A percentile compares a stretch with the other conserved stretches of the same genome.
These are phyloP conservation scores for Sporothrix brunneoviolacea DNA, from an alignment of 2,329 filamentous ascomycete species.

Conservation along the genomic window DNA sequence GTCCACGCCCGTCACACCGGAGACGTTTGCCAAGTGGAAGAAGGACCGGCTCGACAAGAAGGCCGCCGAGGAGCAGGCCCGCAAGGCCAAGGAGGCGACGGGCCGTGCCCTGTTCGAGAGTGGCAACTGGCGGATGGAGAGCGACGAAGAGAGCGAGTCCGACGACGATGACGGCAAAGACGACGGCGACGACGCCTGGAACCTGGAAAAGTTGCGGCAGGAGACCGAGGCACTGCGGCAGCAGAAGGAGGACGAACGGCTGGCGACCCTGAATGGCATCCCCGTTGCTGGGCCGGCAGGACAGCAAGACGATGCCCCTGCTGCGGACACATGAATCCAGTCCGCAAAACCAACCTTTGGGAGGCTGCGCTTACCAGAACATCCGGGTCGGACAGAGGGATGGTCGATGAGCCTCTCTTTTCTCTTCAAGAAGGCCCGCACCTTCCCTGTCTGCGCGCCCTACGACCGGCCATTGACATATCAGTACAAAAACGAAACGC, in stretches of 20 bases:
- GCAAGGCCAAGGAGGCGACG: constrained; percentile 89
- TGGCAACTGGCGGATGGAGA: constrained; percentile 74
- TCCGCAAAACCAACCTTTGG: too few relatives aligned
- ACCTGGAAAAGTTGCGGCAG: constrained; percentile 70
- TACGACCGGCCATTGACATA: too few relatives aligned
- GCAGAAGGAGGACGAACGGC: constrained; percentile 70
- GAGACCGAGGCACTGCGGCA: constrained; percentile 75
- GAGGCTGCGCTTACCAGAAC: too few relatives aligned
- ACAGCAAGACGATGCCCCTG: constrained; percentile 15
- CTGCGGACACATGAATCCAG: constrained; percentile 22
- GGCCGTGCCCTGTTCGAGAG: constrained; percentile 94
- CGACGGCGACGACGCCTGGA: constrained; percentile 54
- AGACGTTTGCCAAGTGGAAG: constrained; percentile 96
- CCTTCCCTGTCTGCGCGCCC: too few relatives aligned
- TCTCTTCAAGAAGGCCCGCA: too few relatives aligned
- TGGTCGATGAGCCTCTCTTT: too few relatives aligned
- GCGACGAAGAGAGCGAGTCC: constrained; percentile 54
- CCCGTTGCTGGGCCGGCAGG: background rate
- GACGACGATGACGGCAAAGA: constrained; percentile 56
- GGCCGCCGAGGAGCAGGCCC: constrained; percentile 83
- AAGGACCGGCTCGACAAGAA: constrained; percentile 91
- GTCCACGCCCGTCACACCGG: constrained; percentile 87
- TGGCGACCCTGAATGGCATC: constrained; percentile 27
- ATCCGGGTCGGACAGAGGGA: too few relatives aligned
- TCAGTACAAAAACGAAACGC: too few relatives aligned